Base-by-base conservation (phyloP, 2,329 filamentous ascomycete genomes). In the Myriosclerotinia scirpicola region DNA sequence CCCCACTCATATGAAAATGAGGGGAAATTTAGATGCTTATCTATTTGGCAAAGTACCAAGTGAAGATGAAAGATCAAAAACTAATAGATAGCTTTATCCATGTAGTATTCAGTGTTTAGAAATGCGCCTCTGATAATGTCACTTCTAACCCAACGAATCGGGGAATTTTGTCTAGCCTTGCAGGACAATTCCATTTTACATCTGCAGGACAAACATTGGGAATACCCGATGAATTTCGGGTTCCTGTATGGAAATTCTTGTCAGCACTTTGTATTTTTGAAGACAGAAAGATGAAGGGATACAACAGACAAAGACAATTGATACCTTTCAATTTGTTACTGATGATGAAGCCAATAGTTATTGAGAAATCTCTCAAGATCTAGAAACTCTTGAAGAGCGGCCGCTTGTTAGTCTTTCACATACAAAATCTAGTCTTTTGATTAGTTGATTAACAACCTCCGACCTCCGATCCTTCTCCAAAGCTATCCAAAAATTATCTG, bases 21-120 rank as follows among this genome's bases (percentile, higher is more conserved):
- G 42, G 34, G 63, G 38, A 65, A 61, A 65, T 34, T 65, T 60
- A 40, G 20, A 40, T 64, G 54, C 63, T 58, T 56, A 64, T 64
- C 62, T 34, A 46, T 30, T 30, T 20, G 11, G 11, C 20, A 40
- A 48, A 48, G 42, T 20, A 40, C 56, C 42, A 36, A n/a, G 42
- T 15, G 6, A 17, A 46, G 55, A 59, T 59, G 30, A 26, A 30
- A 58, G 42, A 40, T 17, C 20, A 26, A 26, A 26, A 46, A 64
- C 53, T 50, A 56, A 58, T 48, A 34, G 20, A 50, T 58, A 34
- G 30, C 40, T 64, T 38, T 38, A 52, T 53, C 54, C 54, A 52
- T 60, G 46, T 30, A 46, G 22, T 36, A 65, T 54, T 65, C 54
- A 54, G 63, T 44, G 63, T 59, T 30, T 48, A 22, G 26, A 60